Percentiles rank a stretch among this genome's conserved stretches.
Conservation (phyloP, 2,329 filamentous ascomycete genomes). For the Pseudogymnoascus sp. region DNA sequence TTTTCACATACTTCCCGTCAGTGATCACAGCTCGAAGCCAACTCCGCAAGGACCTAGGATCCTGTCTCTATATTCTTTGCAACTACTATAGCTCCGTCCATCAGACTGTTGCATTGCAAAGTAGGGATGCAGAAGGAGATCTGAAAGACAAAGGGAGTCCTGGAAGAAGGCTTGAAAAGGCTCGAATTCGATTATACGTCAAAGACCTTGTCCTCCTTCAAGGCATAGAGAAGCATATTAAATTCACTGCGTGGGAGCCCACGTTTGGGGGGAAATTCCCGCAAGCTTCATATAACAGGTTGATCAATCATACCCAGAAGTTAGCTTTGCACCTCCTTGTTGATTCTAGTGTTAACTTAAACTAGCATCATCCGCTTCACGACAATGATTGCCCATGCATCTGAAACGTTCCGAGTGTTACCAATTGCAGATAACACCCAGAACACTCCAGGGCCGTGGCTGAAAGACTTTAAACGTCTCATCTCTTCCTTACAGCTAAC, state of each 20-base stretch:
- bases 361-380: constrained; percentile 58
- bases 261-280: constrained; percentile 37
- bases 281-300: too few relatives aligned
- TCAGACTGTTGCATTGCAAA: constrained; percentile 47
- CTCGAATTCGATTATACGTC: constrained; percentile 54
- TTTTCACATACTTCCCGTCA: constrained; percentile 70
- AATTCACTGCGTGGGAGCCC: constrained; percentile 61
- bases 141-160: too few relatives aligned
- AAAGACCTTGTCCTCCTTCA: constrained; percentile 60
- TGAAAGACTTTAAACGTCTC: too few relatives aligned
- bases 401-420: constrained; percentile 38
- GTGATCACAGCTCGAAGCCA: constrained; percentile 64
- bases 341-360: too few relatives aligned
- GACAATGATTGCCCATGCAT: constrained; percentile 57
- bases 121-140: too few relatives aligned
- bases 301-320: constrained; percentile 1
- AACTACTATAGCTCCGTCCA: constrained; percentile 67
- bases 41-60: constrained; percentile 59
- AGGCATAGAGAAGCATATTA: constrained; percentile 52
- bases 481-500: too few relatives aligned
- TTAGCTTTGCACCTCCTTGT: not conserved
- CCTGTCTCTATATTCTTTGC: constrained; percentile 61
- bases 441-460: too few relatives aligned
- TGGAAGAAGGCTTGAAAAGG: constrained; percentile 32
- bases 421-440: too few relatives aligned